Conservation (phyloP, 1,284 basidiomycete species). For the Austropuccinia psidii region DNA sequence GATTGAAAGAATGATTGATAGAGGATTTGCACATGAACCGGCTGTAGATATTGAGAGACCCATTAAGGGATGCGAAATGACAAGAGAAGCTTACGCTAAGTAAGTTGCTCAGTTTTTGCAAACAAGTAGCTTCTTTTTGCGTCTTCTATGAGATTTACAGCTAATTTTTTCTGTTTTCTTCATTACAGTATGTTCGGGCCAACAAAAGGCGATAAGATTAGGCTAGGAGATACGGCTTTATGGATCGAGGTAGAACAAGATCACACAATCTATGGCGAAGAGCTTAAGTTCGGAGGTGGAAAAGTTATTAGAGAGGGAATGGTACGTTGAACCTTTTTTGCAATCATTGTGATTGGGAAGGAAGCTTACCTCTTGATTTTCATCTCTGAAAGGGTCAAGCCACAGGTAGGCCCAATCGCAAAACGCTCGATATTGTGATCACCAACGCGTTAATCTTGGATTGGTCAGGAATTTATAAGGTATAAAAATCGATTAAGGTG, state of each 20-base stretch:
- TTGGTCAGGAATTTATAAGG: conserved; percentile 93
- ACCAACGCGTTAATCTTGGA: conserved; percentile 92
- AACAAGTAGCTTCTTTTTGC: not conserved
- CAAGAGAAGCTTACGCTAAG: conserved; percentile 55
- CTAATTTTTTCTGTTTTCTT: not conserved
- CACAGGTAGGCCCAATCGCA: conserved; percentile 60
- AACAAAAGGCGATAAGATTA: conserved; percentile 78
- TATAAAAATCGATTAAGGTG: conserved; percentile 43
- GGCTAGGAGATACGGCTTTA: conserved; percentile 78
- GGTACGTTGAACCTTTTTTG: conserved; percentile 42
- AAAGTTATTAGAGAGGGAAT: conserved; percentile 93
- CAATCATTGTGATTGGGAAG: not conserved
- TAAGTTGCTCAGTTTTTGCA: not conserved
- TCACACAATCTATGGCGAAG: conserved; percentile 76
- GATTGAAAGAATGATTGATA: conserved; percentile 53
- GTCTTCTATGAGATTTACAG: not conserved
- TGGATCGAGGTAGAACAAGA: conserved; percentile 93
- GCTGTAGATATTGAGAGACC: conserved; percentile 43
- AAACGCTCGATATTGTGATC: conserved; percentile 81
- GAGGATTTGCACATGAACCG: conserved; percentile 47
- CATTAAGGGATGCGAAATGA: conserved; percentile 40
- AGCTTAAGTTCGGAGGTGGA: conserved; percentile 95
- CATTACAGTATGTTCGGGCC: conserved; percentile 76
- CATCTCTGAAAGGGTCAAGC: conserved; percentile 61
- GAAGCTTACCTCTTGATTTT: conserved; percentile 30